Evolutionary conservation across 306 rosid genomes (phyloP), one percentile per base, ranked within the genome.

Genomic region (Arachis stenosperma): DNA sequence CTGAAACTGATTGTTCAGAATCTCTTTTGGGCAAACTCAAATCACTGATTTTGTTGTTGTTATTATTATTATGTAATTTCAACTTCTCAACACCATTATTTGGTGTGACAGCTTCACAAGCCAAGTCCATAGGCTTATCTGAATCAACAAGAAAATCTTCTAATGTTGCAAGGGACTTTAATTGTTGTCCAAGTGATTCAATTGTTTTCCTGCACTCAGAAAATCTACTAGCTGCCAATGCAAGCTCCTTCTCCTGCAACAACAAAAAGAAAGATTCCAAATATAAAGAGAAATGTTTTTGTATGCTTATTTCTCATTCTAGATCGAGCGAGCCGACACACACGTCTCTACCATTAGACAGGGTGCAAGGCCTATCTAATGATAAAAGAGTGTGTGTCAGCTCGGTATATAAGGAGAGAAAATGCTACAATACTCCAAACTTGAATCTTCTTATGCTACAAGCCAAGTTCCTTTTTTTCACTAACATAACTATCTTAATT

Each of bases 151-250:
- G 69, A 65, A 87, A 76, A 66, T 88, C 95, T 67, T 91, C 97
- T 57, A 88, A 65, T 22, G 86, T 76, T 51, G 90, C 87, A 69
- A 91, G 92, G 66, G 95, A 87, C 81, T 78, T 84, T 54, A 91
- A 75, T 75, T 88, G 90, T 65, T 69, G 77, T 43, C 90, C 91
- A 71, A 91, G 92, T 63, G 92, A 88, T 42, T 86, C 90, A 9
- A 91, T 87, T 60, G 95, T 91, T 82, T 91, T 89, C 59, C 86
- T 84, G 78, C 97, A 91, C 81, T 88, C 92, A 9, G 92, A 75
- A 82, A 88, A 87, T 75, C 85, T 88, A 78, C 63, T 69, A 7
- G 97, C 86, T 69, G 97, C 92, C 89, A 83, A 75, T 63, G 79
- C 88, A 44, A 88, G 81, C 70, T 88, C 95, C 82, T 87, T 78